Base-by-base conservation (phyloP, 2,329 filamentous ascomycete genomes). In the Sarocladium strictum region DNA sequence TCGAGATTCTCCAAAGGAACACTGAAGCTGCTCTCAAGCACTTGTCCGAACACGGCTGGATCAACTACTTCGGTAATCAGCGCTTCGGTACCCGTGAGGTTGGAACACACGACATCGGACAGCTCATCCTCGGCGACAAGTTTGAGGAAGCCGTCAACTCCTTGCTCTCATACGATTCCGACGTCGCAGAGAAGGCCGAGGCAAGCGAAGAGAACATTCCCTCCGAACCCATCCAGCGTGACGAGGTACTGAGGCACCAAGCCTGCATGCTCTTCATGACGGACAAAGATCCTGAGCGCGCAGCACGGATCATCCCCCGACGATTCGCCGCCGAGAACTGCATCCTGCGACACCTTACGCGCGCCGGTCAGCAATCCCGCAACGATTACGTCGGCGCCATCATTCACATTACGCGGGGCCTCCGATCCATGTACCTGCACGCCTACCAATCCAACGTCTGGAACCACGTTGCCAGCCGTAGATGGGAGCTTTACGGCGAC, bases 11-110 rank as follows among this genome's bases (percentile, higher is more conserved):
- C 43, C 63, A 60, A 54, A 54, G 59, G 24, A 66, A 79, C 35
- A 75, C 84, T 10, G 76, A 76, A 55, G 68, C 77, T 14, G 78
- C 89, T 1, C 73, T 96, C 52, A 74, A 79, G 40, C 82, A 86
- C 58, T 82, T 97, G 60, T 76, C 79, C 54, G 72, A 83, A 41
- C 80, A 86, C 43, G 94, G 94, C 2, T 99, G 95, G 76, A 85
- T 99, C 71, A 99, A 99, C 72, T 99, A 97, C 73, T 99, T 92
- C 65, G 94, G 94, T 9, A 83, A 97, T n/a, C 94, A 99, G 72
- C 85, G 94, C 23, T 99, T 99, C 63, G 94, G 94, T 26, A 93
- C 91, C 0, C 93, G 94, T 69, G 76, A 84, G 26, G 87, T 89
- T 12, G 88, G 91, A 32, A 99, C 94, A 0, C 90, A 97, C 64